Base-by-base conservation (phyloP, 2,329 filamentous ascomycete species). In the Talaromyces funiculosus region DNA sequence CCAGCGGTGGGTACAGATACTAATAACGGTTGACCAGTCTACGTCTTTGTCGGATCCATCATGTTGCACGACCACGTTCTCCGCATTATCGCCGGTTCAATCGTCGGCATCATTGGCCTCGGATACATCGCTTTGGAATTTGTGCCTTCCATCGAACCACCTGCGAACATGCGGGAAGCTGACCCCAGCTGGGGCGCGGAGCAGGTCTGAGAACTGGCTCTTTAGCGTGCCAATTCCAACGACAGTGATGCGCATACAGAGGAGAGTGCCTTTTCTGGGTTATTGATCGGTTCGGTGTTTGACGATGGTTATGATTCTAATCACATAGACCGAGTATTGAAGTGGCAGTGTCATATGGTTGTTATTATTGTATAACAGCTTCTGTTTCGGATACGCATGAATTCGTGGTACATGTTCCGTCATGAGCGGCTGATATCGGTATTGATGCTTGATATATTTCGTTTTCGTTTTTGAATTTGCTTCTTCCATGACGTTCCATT, bases 31-130 rank as follows among this genome's bases (percentile, higher is more conserved):
- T 10, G 18, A 37, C 14, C 63, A 96, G 92, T 99, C 82, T 99
- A 99, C 84, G 84, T 97, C 77, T 97, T 99, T 77, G 82, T 96
- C 70, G 94, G 93, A 67, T 89, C 86, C 67, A 88, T 97, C 68
- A 84, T 96, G 61, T 84, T 97, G 60, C 86, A 90, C 67, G 77
- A 82, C 65, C 72, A 80, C 64, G 80, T 85, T 71, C 81, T 89
- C 68, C 87, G 86, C 72, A 86, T 87, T 72, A 85, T 96, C 61
- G 86, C 90, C 24, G 94, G 92, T 66, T 83, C 85, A 56, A 81
- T 95, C 67, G 82, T 97, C 66, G 91, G 87, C 56, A 68, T 94
- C 57, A 79, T 90, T 65, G 94, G 94, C 67, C 72, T 97, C 63
- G 88, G 74, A 64, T 99, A 97, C 78, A 78, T 84, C 66, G 86